A percentile compares a stretch with the other conserved stretches of the same genome.
Evolutionary conservation across 805 yeast genomes (phyloP).

Genomic region (Myxozyma nipponensis): DNA sequence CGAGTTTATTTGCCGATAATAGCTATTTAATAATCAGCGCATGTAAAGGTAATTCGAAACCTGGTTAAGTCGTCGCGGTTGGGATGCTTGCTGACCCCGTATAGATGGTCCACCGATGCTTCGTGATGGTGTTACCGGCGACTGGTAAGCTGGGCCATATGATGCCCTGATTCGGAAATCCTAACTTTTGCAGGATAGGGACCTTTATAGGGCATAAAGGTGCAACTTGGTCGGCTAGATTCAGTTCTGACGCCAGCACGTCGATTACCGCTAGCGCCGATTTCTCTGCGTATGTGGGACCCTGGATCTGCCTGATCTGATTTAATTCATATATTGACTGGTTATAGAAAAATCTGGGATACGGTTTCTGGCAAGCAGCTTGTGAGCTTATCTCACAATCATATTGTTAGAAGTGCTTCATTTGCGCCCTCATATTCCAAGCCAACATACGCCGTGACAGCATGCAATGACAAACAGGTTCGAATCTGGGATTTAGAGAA

Average conservation of each 20-base stretch:
- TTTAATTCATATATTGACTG: not conserved
- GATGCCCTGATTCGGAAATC: not conserved
- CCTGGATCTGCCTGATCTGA: not conserved
- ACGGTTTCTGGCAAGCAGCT: conserved; percentile 12
- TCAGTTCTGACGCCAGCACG: conserved; percentile 28
- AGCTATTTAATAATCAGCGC: conserved; percentile 34
- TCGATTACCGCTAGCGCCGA: conserved; percentile 38
- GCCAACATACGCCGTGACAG: conserved; percentile 27
- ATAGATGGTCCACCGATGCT: conserved; percentile 38
- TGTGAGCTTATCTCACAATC: conserved; percentile 15
- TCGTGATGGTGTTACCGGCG: conserved; percentile 38
- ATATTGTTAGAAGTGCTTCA: conserved; percentile 26
- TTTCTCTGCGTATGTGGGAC: conserved; percentile 31
- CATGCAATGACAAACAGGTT: conserved; percentile 33
- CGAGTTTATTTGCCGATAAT: conserved; percentile 25
- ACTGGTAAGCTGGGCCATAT: conserved; percentile 30
- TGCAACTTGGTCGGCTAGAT: conserved; percentile 35
- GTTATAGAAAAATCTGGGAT: conserved; percentile 23
- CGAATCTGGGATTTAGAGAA: conserved; percentile 29
- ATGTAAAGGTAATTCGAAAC: conserved; percentile 33
- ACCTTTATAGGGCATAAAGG: conserved; percentile 39
- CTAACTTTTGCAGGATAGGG: conserved; percentile 30
- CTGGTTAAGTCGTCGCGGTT: no score
- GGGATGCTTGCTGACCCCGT: not conserved
- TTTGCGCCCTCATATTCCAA: conserved; percentile 17